Conservation (phyloP, 495 filamentous ascomycete species). For the Xylaria curta region DNA sequence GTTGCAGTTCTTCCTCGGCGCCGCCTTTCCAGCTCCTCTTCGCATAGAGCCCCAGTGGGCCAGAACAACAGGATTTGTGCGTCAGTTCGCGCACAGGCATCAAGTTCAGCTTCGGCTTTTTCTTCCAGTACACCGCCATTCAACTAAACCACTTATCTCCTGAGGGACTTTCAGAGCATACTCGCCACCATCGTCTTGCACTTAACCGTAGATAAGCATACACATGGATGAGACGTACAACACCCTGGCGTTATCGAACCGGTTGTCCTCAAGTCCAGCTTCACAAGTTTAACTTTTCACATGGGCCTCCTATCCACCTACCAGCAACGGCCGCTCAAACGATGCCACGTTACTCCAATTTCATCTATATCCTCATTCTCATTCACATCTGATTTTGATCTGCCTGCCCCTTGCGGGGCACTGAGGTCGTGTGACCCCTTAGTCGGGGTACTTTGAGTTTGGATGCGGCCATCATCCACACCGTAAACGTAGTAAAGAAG, state of each 20-base stretch:
- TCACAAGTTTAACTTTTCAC: background rate
- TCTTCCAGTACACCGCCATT: constrained; percentile 24
- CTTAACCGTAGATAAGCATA: constrained; percentile 1
- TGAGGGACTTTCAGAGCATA: background rate
- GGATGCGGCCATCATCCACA: constrained; percentile 11
- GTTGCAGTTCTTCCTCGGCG: background rate
- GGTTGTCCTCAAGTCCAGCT: background rate
- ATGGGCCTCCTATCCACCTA: constrained; percentile 10
- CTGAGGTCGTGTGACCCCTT: constrained; percentile 22
- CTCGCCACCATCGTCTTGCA: background rate
- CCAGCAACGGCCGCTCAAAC: background rate
- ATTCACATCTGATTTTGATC: constrained; percentile 10
- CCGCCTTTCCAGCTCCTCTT: constrained; percentile 11
- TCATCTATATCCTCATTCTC: background rate
- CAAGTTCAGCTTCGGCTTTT: constrained; percentile 20
- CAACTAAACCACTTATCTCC: constrained; percentile 10
- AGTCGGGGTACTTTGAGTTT: background rate
- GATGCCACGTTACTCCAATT: constrained; percentile 2
- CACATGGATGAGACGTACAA: background rate
- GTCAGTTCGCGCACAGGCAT: constrained; percentile 5
- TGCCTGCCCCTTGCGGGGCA: constrained; percentile 17
- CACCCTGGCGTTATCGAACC: constrained; percentile 1
- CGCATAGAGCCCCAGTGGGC: constrained; percentile 10
- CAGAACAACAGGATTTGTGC: constrained; percentile 6
- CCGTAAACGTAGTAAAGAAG: background rate